Base-by-base conservation (phyloP, 2,329 filamentous ascomycete species). In the Daldinia sp. region DNA sequence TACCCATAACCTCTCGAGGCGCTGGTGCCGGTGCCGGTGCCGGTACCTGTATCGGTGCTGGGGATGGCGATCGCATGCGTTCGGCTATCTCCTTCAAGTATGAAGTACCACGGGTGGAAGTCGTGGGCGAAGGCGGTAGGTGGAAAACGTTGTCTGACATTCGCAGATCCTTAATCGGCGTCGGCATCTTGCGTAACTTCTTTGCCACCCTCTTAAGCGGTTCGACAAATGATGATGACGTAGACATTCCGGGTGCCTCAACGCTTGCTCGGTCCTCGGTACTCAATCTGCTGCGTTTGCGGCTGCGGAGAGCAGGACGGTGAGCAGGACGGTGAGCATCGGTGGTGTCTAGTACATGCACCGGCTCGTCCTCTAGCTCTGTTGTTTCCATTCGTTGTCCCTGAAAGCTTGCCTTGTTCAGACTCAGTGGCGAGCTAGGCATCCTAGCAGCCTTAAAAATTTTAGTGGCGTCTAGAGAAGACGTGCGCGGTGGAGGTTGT, bases 181-280 rank as follows among this genome's bases (percentile, higher is more conserved):
- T 79, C 70, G 67, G 86, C 80, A 68, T 84, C 78, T 86, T 85
- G 62, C 87, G 84, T 55, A 88, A 78, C 76, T 87, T 87, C 81
- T 87, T 87, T 63, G 81, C 80, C 23, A 82, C 78, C 69, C 81
- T 82, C 72, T 72, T 76, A 70, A 77, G 72, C 28, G 74, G 75
- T 51, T 75, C 69, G 30, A 72, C 64, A 42, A 75, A 71, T 28
- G 73, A 71, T 4, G 68, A 71, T 28, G 68, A 56, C 51, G 67
- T 26, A 15, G 66, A 60, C 10, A 53, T 33, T 54, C 69, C 65
- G 23, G 48, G 39, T 41, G 57, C 61, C 44, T 73, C 64, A 62
- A 63, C 64, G 58, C 65, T 70, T 51, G 77, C 70, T 26, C 33
- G 13, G 56, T 82, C 78, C 20, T 81, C 79, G 13, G 79, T 77